Evolutionary conservation across 176 grass and related monocot genomes (phyloP), one percentile per base, ranked within the genome.

Genomic region (Lolium rigidum): DNA sequence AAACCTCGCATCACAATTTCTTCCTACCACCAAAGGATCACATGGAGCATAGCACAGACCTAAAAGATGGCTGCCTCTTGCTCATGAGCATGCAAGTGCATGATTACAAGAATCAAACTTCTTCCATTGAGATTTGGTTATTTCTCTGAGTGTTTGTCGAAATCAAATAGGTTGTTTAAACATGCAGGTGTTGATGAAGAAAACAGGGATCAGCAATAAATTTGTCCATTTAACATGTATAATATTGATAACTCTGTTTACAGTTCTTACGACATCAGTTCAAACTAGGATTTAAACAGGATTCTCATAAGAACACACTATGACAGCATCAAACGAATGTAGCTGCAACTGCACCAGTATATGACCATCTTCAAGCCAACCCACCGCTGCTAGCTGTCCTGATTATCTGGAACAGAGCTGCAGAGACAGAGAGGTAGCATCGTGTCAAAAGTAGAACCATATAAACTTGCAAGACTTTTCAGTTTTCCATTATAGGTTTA

Each of bases 331-430:
- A 7, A 38, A 68, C 51, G 6, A 17, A 63, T n/a, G 61, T 80
- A 62, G 51, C 60, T 63, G 77, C 85, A 76, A 76, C 59, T 79
- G 67, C 37, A 56, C 80, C 66, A 28, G 76, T 84, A 60, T 75
- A 80, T 91, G 31, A 76, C 50, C 15, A 6, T 10, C 28, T 21
- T 84, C 70, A 92, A 20, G 91, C 80, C 87, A 89, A 50, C 20
- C 91, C 91, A 0, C 91, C 80, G 5, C 80, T 92, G 16, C 87
- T 87, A 0, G 87, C 91, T 0, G 84, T 92, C 84, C 91, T 83
- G 76, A 92, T 92, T 70, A 92, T 89, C 87, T 92, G 90, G 76
- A 92, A 92, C 61, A 92, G 79, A 9, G 90, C 90, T 92, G 90
- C 76, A 83, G 18, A 83, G 16, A 59, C 16, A 77, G 6, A 73